Conservation (phyloP, 495 filamentous ascomycete genomes). For the Penicillium lividum region DNA sequence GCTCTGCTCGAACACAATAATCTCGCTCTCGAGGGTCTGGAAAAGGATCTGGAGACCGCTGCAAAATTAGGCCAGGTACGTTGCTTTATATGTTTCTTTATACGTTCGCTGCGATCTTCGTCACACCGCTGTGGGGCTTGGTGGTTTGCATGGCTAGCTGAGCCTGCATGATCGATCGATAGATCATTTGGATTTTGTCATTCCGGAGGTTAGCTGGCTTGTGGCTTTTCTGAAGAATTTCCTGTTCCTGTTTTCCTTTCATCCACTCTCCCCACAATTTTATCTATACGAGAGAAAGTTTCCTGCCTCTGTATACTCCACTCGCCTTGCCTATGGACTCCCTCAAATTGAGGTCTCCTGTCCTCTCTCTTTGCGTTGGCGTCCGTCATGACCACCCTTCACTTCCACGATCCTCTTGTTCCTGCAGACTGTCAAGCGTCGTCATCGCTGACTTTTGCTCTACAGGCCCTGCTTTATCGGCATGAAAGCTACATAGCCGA, state of each 20-base stretch:
- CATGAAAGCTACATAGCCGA: constrained; percentile 93
- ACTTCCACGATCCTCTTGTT: constrained; percentile 22
- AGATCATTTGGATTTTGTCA: constrained; percentile 23
- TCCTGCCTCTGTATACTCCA: neutral
- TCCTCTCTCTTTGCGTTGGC: constrained; percentile 36
- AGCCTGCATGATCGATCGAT: constrained; percentile 25
- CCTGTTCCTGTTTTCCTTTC: constrained; percentile 4
- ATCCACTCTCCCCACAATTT: neutral
- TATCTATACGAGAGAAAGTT: neutral
- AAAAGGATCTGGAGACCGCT: constrained; percentile 82
- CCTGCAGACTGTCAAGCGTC: constrained; percentile 24
- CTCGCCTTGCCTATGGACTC: constrained; percentile 15
- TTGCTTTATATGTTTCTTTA: constrained; percentile 17
- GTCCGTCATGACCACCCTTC: constrained; percentile 40
- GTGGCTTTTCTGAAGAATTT: constrained; percentile 3
- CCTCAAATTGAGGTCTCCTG: constrained; percentile 21
- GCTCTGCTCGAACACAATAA: constrained; percentile 77
- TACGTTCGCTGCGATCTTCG: constrained; percentile 4
- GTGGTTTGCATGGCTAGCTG: constrained; percentile 13
- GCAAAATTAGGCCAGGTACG: constrained; percentile 86
- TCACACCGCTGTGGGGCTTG: constrained; percentile 2
- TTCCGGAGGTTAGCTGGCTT: neutral
- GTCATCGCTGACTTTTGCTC: constrained; percentile 66
- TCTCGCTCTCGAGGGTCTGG: constrained; percentile 73
- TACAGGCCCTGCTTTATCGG: constrained; percentile 85